Conservation (phyloP, 805 yeast genomes). For the Tetrapisispora arboricola region DNA sequence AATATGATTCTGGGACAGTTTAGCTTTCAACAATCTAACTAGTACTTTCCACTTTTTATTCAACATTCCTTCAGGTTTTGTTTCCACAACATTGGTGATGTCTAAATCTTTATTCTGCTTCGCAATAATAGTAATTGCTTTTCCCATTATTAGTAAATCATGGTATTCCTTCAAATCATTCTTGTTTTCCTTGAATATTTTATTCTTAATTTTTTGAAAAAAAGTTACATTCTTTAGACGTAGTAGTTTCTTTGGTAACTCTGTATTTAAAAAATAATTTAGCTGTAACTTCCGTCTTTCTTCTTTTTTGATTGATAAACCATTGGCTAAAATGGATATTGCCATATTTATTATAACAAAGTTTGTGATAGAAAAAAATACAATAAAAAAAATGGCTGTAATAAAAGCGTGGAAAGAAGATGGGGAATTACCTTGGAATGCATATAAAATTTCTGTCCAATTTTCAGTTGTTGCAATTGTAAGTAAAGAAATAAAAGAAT, state of each 20-base stretch:
- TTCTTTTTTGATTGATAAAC: background rate
- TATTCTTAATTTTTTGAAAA: background rate
- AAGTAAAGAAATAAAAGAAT: background rate
- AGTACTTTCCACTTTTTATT: no score
- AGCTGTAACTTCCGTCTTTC: background rate
- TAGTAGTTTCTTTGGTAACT: background rate
- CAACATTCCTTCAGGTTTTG: background rate
- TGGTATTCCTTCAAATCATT: background rate
- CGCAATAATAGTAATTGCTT: background rate
- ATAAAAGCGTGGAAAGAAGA: background rate
- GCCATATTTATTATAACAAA: constrained; percentile 1
- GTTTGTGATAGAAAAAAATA: background rate
- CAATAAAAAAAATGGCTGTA: background rate
- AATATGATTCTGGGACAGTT: no score
- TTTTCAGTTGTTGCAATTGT: constrained; percentile 2
- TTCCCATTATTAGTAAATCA: background rate
- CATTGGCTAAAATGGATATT: background rate
- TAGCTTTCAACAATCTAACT: background rate
- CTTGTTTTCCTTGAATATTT: background rate
- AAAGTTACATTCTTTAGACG: background rate
- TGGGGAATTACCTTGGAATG: constrained; percentile 1
- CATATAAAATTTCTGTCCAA: constrained; percentile 2
- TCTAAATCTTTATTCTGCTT: background rate
- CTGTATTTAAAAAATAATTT: background rate
- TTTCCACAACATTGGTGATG: background rate